Conservation (phyloP, 805 yeast species). For the Metschnikowia matae region DNA sequence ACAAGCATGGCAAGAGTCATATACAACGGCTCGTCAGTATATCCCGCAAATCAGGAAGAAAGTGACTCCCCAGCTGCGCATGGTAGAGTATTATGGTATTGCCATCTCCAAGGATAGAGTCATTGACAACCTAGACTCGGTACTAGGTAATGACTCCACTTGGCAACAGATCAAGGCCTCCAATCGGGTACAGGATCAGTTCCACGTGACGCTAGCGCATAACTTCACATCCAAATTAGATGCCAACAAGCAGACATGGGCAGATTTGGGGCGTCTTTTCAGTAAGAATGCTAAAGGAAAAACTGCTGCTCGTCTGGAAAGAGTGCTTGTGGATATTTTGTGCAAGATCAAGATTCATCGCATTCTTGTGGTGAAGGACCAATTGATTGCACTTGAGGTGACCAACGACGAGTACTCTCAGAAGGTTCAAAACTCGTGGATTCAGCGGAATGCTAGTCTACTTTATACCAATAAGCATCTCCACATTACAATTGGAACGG, state of each 20-base stretch:
- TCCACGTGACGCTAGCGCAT: slow-evolving; percentile 71
- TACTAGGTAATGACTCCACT: slow-evolving; percentile 8
- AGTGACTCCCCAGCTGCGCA: slow-evolving; percentile 13
- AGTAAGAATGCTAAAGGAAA: slow-evolving; percentile 19
- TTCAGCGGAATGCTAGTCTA: slow-evolving; percentile 16
- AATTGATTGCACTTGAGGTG: slow-evolving; percentile 47
- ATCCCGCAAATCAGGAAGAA: slow-evolving; percentile 48
- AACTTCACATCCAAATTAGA: slow-evolving; percentile 10
- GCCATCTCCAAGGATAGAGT: neutral
- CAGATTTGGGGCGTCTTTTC: slow-evolving; percentile 11
- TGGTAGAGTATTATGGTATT: slow-evolving; percentile 14
- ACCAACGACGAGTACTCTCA: slow-evolving; percentile 5
- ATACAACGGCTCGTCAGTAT: slow-evolving; percentile 49
- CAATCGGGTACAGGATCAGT: slow-evolving; percentile 45
- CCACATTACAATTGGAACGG: slow-evolving; percentile 76
- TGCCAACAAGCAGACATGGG: slow-evolving; percentile 4
- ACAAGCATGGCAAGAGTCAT: slow-evolving; percentile 42
- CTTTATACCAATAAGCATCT: slow-evolving; percentile 32
- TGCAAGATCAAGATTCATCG: slow-evolving; percentile 41
- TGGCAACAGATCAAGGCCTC: slow-evolving; percentile 25
- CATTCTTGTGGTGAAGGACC: slow-evolving; percentile 45
- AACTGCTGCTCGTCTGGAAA: slow-evolving; percentile 23
- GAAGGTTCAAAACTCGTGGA: slow-evolving; percentile 1
- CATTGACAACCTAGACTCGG: slow-evolving; percentile 12
- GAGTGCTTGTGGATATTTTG: slow-evolving; percentile 12